Base-by-base conservation (phyloP, 306 rosid genomes). In the Sphenostylis stenocarpa region DNA sequence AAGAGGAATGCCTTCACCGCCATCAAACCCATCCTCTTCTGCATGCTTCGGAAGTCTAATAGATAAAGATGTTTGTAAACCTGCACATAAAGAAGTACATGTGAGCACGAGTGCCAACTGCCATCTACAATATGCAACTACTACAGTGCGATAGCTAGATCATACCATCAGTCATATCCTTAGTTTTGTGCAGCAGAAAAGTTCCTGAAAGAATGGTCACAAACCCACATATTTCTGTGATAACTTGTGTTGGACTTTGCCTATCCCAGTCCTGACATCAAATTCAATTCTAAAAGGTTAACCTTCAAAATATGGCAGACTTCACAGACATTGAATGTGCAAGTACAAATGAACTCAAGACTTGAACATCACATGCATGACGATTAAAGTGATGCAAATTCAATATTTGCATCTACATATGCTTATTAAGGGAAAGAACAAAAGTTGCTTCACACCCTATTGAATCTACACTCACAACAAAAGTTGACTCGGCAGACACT, bases 201-300 rank as follows among this genome's bases (percentile, higher is more conserved):
- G 99, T 96, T 83, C 99, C 99, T 1, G 97, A 90, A 71, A 96
- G 99, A 71, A 96, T 96, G 11, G 99, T 96, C 86, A 96, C 99
- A 86, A 96, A 96, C 61, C 99, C 99, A 78, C 99, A 96, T 73
- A 96, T 84, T 82, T 96, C 99, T 1, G 99, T 96, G 77, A 96
- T 75, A 79, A 96, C 99, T 84, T 96, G 97, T 6, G 99, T 96
- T 77, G 99, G 99, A 88, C 97, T 96, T 74, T 96, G 99, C 84
- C 99, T 85, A 82, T 96, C 99, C 99, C 99, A 96, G 81, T 96
- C 99, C 99, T 96, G 92, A 52, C 77, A 81, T 72, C 80, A 83
- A 77, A 79, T 74, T 67, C 73, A 58, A 45, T 67, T 60, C 44
- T 61, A 17, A 66, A 68, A 34, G 19, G 58, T 67, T 52, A 85